Base-by-base conservation (phyloP, 1,284 basidiomycete genomes). In the Papiliotrema nemorosa region DNA sequence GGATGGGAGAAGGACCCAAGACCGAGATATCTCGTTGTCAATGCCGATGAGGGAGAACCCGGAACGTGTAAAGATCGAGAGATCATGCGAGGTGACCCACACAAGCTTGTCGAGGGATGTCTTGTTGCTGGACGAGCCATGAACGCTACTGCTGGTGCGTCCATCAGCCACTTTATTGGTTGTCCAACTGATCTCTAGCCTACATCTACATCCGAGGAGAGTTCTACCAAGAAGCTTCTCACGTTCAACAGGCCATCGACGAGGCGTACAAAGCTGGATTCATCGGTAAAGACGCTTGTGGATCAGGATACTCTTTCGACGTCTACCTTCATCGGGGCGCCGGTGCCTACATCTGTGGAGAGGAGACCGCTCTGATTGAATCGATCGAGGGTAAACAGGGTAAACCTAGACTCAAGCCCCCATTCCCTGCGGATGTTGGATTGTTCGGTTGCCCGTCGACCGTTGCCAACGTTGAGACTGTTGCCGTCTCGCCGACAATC, bases 161-260 rank as follows among this genome's bases (percentile, higher is more conserved):
- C 21, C 25, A 20, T 39, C 24, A 20, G 21, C 26, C 33, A 20
- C 14, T 29, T 29, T 20, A 34, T 40, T 35, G 26, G 10, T 27
- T 7, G 14, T 10, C 21, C 29, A 9, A 29, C 22, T 41, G 16
- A 39, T 37, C 24, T 41, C 10, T 62, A 50, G 94, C 94, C 27
- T 98, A 97, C 81, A 98, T 98, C 75, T 98, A 97, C 78, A 92
- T 97, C 66, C 92, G 96, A 62, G 94, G 94, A 66, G 94, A 98
- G 77, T 98, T 98, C 77, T 87, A 88, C 77, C 88, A 92, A 74
- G 94, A 97, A 76, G 93, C 91, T 2, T 82, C 85, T 6, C 90
- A 94, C 74, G 81, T 97, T 39, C 90, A 94, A 75, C 86, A 90
- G 71, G 93, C 94, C 48, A 96, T 98, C 76, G 82, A 87, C 66